A percentile compares a stretch with the other conserved stretches of the same genome.
Evolutionary conservation across 345 rosid genomes (phyloP).

Genomic region (Dimocarpus longan): DNA sequence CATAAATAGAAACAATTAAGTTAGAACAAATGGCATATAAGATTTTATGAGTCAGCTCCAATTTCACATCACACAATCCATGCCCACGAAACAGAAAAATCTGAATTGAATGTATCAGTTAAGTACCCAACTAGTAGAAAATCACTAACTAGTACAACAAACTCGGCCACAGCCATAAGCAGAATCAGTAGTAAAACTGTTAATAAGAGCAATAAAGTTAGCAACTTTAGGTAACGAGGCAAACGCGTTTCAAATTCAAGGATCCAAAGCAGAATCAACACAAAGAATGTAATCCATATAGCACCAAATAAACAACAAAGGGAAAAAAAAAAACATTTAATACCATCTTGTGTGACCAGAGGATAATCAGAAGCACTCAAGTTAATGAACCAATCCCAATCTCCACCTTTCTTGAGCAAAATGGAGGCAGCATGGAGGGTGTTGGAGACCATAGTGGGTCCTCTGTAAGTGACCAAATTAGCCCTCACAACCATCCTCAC

Average conservation of each 20-base stretch:
- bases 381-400: conserved; percentile 96
- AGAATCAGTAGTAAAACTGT: background rate
- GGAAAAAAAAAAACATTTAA: background rate
- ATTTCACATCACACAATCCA: background rate
- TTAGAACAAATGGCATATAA: background rate
- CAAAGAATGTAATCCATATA: background rate
- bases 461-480: conserved; percentile 83
- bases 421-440: conserved; percentile 87
- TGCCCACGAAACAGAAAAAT: background rate
- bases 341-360: conserved; percentile 91
- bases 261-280: background rate
- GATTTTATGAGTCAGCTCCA: background rate
- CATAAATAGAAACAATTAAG: background rate
- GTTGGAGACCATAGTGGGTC: conserved; percentile 92
- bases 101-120: background rate
- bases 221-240: background rate
- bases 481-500: conserved; percentile 73
- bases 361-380: conserved; percentile 96
- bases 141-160: background rate
- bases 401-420: conserved; percentile 71
- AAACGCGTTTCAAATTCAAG: background rate
- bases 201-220: background rate
- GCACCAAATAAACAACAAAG: background rate
- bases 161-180: background rate
- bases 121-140: background rate